phyloP scores from a whole-genome alignment of 2,329 filamentous ascomycete species.

The Akanthomyces uredinophilus region DNA sequence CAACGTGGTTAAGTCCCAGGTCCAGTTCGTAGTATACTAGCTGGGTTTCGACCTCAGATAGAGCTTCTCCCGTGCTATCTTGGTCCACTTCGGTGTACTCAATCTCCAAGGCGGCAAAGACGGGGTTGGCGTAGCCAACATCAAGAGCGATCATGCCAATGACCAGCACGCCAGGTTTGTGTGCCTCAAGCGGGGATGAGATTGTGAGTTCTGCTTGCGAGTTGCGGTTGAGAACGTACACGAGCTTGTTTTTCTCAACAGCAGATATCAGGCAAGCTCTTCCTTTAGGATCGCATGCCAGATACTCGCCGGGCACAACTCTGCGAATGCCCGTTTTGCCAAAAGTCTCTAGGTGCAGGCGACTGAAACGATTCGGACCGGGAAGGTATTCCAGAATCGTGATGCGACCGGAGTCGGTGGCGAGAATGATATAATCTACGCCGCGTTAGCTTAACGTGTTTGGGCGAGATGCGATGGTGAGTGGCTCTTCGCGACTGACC shows the following conservation, averaged over 20 bases:
- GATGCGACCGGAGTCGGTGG: constrained; percentile 92
- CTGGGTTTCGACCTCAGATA: constrained; percentile 77
- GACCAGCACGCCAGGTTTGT: constrained; percentile 86
- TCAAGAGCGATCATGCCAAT: constrained; percentile 85
- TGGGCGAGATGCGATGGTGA: constrained; percentile 29
- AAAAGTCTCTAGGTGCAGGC: constrained; percentile 93
- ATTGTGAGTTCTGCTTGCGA: constrained; percentile 92
- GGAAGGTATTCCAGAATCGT: constrained; percentile 89
- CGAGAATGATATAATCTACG: constrained; percentile 90
- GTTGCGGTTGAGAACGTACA: constrained; percentile 96
- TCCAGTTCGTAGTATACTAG: constrained; percentile 98
- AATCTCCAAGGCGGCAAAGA: constrained; percentile 91
- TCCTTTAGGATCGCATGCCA: constrained; percentile 92
- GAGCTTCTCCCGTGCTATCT: constrained; percentile 79
- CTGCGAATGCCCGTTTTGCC: constrained; percentile 93
- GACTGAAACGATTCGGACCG: constrained; percentile 78
- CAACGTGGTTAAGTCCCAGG: constrained; percentile 92
- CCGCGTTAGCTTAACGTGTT: constrained; percentile 23
- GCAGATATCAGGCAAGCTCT: constrained; percentile 91
- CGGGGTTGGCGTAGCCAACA: constrained; percentile 93
- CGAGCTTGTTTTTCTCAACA: constrained; percentile 97
- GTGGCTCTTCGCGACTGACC: constrained; percentile 59
- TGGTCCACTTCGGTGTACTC: constrained; percentile 90
- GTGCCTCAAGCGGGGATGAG: constrained; percentile 92
- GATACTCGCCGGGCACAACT: constrained; percentile 91